phyloP scores from a whole-genome alignment of 2,329 filamentous ascomycete species.

The Aspergillus niger region DNA sequence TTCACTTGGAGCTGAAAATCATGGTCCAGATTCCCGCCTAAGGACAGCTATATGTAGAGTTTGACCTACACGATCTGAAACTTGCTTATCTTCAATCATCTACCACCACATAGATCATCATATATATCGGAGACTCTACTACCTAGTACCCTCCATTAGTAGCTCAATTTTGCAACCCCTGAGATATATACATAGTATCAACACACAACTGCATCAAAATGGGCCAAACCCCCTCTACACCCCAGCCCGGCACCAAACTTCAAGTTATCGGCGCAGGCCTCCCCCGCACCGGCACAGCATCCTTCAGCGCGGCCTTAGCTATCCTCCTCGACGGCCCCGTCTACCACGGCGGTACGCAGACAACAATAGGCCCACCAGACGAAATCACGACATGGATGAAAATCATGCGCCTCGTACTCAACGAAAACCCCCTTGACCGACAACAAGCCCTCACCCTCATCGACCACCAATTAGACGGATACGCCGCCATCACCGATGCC shows the following conservation, averaged over 20 bases:
- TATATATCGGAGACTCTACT: not conserved
- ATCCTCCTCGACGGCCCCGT: constrained; percentile 53
- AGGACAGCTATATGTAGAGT: too few species aligned
- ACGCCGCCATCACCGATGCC: constrained; percentile 51
- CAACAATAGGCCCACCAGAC: constrained; percentile 20
- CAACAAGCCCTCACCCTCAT: not conserved
- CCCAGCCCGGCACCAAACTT: constrained; percentile 15
- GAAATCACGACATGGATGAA: constrained; percentile 28
- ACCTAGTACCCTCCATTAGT: too few species aligned
- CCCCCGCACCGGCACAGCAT: constrained; percentile 54
- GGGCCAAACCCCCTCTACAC: constrained; percentile 8
- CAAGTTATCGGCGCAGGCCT: constrained; percentile 33
- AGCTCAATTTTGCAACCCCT: not conserved
- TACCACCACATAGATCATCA: too few species aligned
- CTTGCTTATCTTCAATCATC: too few species aligned
- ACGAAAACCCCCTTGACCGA: not conserved
- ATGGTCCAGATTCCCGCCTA: too few species aligned
- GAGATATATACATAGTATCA: not conserved
- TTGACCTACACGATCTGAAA: too few species aligned
- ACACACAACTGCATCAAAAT: not conserved
- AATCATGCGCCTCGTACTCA: constrained; percentile 12
- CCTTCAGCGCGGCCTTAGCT: constrained; percentile 52
- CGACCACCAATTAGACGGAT: constrained; percentile 38
- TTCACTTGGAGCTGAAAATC: too few species aligned
- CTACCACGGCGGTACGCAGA: constrained; percentile 53